Base-by-base conservation (phyloP, 768 basidiomycete genomes). In the Suillus clintonianus region DNA sequence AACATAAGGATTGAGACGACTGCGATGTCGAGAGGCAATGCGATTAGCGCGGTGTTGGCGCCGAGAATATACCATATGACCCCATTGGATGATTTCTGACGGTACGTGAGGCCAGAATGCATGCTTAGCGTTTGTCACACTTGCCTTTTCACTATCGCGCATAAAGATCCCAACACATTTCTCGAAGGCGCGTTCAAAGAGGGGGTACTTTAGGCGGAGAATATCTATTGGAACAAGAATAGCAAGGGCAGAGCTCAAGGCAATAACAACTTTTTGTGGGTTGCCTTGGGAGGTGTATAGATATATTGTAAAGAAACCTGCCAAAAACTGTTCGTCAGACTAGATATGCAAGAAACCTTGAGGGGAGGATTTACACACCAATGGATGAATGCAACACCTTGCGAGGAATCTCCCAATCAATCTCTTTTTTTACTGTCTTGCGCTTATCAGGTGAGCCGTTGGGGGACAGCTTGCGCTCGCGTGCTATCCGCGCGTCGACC, bases 391-490 rank as follows among this genome's bases (percentile, higher is more conserved):
- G 95, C 50, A 97, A 74, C 11, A 86, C 76, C 76, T 97, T 97
- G 67, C 95, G 79, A 1, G 95, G 95, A 57, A 97, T 89, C 77
- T 97, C 95, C 89, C 90, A 95, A 77, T 95, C 91, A 36, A 92
- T 81, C 22, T 62, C 42, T 24, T 68, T 71, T 30, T 67, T 82
- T 79, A 53, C 73, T 70, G 55, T 70, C 68, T 58, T 68, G 64
- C 34, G 63, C 56, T 56, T 65, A 54, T 19, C 57, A n/a, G 4
- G 55, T 60, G n/a, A 55, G 42, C 63, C 63, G 19, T 65, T 69
- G 7, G 68, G 67, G 32, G 48, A 62, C 30, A 50, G 61, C 36
- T 63, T 69, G 67, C 62, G 71, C 60, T 69, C 67, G 30, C 69
- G 68, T n/a, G 70, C 61, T 6, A 68, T 60, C 19, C 61, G 68